phyloP scores from a whole-genome alignment of 1,284 basidiomycete species.

The Pholiota adiposa region DNA sequence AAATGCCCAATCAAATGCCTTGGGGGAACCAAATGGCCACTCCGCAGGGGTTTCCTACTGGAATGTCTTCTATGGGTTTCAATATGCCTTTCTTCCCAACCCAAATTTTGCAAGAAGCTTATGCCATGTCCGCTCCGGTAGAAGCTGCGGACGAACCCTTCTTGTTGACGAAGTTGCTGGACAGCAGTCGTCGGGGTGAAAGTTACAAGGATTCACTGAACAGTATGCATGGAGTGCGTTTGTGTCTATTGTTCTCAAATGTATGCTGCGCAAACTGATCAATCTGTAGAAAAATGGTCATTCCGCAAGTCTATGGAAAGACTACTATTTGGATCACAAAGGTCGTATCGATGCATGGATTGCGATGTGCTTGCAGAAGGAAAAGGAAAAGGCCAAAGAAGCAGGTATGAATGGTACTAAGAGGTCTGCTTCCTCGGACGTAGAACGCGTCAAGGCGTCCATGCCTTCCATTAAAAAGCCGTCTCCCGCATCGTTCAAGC shows the following conservation, averaged over 20 bases:
- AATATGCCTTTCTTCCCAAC: constrained; percentile 47
- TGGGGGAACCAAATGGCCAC: constrained; percentile 38
- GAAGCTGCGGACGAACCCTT: constrained; percentile 57
- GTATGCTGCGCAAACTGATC: constrained; percentile 10
- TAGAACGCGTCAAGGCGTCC: constrained; percentile 22
- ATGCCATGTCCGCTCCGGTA: constrained; percentile 58
- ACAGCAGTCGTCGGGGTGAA: constrained; percentile 37
- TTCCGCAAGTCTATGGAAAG: constrained; percentile 65
- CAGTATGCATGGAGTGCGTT: constrained; percentile 44
- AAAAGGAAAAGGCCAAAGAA: constrained; percentile 19
- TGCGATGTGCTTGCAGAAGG: constrained; percentile 36
- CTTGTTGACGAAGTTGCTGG: constrained; percentile 49
- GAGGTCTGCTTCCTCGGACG: constrained; percentile 15
- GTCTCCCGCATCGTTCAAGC: constrained; percentile 37
- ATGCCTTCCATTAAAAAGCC: constrained; percentile 53
- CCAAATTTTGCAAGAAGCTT: constrained; percentile 56
- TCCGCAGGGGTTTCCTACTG: constrained; percentile 34
- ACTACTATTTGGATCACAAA: constrained; percentile 72
- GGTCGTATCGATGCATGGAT: constrained; percentile 58
- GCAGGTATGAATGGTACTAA: constrained; percentile 2
- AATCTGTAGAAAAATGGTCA: constrained; percentile 41
- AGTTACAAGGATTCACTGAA: constrained; percentile 51
- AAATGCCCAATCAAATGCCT: constrained; percentile 1
- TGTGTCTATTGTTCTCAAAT: constrained; percentile 10
- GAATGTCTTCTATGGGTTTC: constrained; percentile 39